A percentile compares a stretch with the other conserved stretches of the same genome.
phyloP scores from a whole-genome alignment of 352 stramenopile genomes.

The Globisporangium perplexum region DNA sequence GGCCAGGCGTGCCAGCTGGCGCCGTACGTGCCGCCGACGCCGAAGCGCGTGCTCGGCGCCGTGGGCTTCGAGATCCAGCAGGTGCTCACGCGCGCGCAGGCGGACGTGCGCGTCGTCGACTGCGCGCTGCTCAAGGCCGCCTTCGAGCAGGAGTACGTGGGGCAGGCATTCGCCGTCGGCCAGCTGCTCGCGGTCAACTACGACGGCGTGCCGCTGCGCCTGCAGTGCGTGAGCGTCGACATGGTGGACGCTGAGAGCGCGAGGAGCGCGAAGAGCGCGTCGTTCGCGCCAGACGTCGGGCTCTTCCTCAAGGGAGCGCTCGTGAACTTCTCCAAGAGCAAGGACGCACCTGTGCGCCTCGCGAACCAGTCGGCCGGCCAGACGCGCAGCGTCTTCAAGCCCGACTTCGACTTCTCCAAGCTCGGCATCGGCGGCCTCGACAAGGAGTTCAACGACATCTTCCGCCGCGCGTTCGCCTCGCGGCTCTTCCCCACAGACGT shows the following conservation, averaged over 20 bases:
- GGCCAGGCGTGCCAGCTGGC: constrained; percentile 58
- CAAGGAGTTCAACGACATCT: constrained; percentile 99
- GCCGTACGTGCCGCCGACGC: constrained; percentile 46
- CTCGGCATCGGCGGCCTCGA: constrained; percentile 98
- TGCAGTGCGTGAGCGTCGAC: constrained; percentile 55
- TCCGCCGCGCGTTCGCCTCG: constrained; percentile 97
- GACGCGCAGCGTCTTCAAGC: constrained; percentile 88
- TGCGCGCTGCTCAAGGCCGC: constrained; percentile 56
- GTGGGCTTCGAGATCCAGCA: constrained; percentile 80
- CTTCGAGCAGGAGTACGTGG: constrained; percentile 67
- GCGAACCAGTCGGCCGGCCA: constrained; percentile 77
- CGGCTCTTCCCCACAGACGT: constrained; percentile 95
- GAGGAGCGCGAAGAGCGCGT: constrained; percentile 9
- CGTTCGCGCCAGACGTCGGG: constrained; percentile 37
- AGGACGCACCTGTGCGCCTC: constrained; percentile 70
- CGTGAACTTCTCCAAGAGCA: constrained; percentile 73
- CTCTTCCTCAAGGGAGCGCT: constrained; percentile 57
- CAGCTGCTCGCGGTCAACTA: constrained; percentile 66
- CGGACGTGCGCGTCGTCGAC: constrained; percentile 61
- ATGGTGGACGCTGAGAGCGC: constrained; percentile 40
- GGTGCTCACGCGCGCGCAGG: constrained; percentile 65
- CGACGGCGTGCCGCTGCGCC: constrained; percentile 56
- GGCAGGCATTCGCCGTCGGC: constrained; percentile 69
- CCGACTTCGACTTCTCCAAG: constrained; percentile 98
- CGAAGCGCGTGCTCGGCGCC: constrained; percentile 48